Percentiles rank a stretch among this genome's conserved stretches.
Evolutionary conservation across 2,329 filamentous ascomycete species (phyloP).

Genomic region (Colletotrichum tabaci): DNA sequence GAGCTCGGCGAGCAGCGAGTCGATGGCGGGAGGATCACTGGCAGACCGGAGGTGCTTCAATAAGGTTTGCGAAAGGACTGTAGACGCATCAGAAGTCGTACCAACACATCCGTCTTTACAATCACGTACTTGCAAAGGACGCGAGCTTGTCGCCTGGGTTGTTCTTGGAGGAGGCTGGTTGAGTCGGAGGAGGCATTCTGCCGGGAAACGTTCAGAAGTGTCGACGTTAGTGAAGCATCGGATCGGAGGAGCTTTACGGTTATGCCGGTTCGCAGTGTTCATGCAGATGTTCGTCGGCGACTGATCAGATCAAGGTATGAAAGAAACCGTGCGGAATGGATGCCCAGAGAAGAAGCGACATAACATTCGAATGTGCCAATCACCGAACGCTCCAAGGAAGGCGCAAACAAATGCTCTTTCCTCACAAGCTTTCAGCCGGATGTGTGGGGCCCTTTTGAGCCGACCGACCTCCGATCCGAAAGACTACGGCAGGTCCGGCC

Average conservation of each 20-base stretch:
- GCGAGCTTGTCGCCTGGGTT: not conserved
- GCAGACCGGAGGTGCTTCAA: constrained; percentile 37
- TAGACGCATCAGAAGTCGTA: not conserved
- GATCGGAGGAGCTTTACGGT: not conserved
- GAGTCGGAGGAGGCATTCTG: constrained; percentile 1
- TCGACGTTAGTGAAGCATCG: not conserved
- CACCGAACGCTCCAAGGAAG: not conserved
- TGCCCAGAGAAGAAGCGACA: too few relatives aligned
- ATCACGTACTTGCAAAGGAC: not conserved
- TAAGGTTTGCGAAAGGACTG: constrained; percentile 36
- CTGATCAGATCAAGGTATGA: not conserved
- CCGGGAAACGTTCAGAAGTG: not conserved
- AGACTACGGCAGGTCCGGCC: not conserved
- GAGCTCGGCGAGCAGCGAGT: constrained; percentile 50
- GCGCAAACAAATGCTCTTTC: not conserved
- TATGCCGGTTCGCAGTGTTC: too few relatives aligned
- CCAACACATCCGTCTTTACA: not conserved
- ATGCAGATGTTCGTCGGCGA: not conserved
- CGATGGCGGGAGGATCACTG: constrained; percentile 42
- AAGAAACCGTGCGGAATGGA: not conserved
- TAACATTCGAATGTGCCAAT: not conserved
- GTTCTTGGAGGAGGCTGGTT: not conserved
- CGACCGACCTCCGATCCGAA: not conserved
- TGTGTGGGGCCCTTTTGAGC: not conserved
- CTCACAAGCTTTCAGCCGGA: not conserved